Conservation (phyloP, 768 basidiomycete genomes). For the Suillus paluster region DNA sequence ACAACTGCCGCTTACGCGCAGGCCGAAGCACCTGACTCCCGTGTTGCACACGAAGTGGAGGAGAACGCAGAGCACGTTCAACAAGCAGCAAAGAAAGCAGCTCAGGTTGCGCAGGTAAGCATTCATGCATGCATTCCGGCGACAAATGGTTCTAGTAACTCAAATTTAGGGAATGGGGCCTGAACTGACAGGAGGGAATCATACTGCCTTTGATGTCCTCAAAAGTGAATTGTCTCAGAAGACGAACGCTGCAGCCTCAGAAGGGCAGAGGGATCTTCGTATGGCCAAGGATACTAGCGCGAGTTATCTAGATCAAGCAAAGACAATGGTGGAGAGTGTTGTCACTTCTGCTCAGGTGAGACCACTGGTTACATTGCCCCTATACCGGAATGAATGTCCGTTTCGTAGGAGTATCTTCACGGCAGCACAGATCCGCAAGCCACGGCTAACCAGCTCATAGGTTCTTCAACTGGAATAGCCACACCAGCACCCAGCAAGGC, state of each 20-base stretch:
- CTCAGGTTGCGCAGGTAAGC: slow-evolving; percentile 54
- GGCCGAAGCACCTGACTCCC: slow-evolving; percentile 47
- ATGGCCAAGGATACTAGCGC: slow-evolving; percentile 48
- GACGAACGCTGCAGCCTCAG: slow-evolving; percentile 56
- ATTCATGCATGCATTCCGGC: neutral
- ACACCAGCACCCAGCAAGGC: slow-evolving; percentile 36
- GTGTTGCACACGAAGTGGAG: slow-evolving; percentile 49
- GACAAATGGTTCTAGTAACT: neutral
- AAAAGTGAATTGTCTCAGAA: slow-evolving; percentile 40
- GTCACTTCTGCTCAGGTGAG: slow-evolving; percentile 51
- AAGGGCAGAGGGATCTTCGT: slow-evolving; percentile 58
- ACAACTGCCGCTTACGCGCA: slow-evolving; percentile 62
- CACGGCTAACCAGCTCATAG: slow-evolving; percentile 10
- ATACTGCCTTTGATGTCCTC: slow-evolving; percentile 42
- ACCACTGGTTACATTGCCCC: neutral
- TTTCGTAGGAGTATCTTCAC: neutral
- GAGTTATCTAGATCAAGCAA: slow-evolving; percentile 60
- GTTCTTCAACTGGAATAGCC: slow-evolving; percentile 27
- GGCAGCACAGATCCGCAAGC: slow-evolving; percentile 10
- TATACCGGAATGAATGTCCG: slow-evolving; percentile 1
- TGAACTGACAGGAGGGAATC: slow-evolving; percentile 39
- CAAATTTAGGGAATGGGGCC: slow-evolving; percentile 33
- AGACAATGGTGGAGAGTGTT: slow-evolving; percentile 47
- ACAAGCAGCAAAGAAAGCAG: slow-evolving; percentile 54
- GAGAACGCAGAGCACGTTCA: slow-evolving; percentile 49